Percentiles rank a stretch among this genome's conserved stretches.
phyloP scores from a whole-genome alignment of 2,329 filamentous ascomycete species.

The Aspergillus aculeatus region DNA sequence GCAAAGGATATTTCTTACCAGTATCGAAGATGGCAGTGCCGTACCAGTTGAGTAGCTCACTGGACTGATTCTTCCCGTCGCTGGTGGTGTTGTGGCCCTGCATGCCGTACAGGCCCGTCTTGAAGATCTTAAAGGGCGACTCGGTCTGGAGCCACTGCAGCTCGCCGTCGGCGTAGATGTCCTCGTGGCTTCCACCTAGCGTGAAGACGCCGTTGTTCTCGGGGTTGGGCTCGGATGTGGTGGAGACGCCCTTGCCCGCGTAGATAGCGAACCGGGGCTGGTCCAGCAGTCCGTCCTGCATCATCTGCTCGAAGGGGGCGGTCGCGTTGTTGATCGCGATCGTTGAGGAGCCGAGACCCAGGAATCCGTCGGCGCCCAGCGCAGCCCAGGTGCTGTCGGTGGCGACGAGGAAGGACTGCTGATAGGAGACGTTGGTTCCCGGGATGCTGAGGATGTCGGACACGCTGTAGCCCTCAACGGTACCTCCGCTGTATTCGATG shows the following conservation, averaged over 20 bases:
- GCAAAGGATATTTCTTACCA: not conserved
- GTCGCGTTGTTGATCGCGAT: not conserved
- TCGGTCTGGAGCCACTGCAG: not conserved
- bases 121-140: not conserved
- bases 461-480: not conserved
- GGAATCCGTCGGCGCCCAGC: not conserved
- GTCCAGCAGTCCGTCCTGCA: not conserved
- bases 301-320: not conserved
- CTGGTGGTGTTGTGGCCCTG: not conserved
- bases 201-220: not conserved
- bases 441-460: not conserved
- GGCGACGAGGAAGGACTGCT: not conserved
- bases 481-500: not conserved
- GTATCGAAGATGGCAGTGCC: not conserved
- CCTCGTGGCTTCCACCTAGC: not conserved
- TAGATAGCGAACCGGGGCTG: not conserved
- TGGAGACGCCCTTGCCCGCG: not conserved
- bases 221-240: not conserved
- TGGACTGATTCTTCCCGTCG: not conserved
- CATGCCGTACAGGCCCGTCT: not conserved
- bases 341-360: not conserved
- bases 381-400: conserved; percentile 1
- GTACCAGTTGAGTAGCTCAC: not conserved
- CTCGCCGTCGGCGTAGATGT: not conserved
- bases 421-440: not conserved